These are phyloP conservation scores for Stylosanthes scabra DNA, from an alignment of 331 rosid species.

Conservation along the genomic window DNA sequence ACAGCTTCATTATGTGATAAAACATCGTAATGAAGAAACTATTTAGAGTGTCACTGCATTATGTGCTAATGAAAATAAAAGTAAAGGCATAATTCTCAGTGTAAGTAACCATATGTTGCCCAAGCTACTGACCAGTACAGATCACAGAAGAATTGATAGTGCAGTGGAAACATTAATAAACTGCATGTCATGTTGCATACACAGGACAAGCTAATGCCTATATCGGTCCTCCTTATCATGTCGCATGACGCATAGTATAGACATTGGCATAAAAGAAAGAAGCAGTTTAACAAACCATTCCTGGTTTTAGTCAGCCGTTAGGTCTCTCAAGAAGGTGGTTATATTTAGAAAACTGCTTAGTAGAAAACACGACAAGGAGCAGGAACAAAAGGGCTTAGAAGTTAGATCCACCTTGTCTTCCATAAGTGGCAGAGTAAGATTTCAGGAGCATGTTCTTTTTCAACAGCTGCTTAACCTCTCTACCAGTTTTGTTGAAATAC, in stretches of 20 bases:
- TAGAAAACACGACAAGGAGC: no score
- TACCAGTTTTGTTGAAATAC: no score
- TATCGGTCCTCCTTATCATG: conserved; percentile 7
- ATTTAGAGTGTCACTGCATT: conserved; percentile 15
- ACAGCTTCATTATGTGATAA: conserved; percentile 4
- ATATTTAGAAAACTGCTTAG: no score
- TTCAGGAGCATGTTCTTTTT: no score
- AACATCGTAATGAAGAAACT: conserved; percentile 1
- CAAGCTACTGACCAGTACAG: neutral
- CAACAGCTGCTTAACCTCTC: no score
- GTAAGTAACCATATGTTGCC: conserved; percentile 1
- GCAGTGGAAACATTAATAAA: conserved; percentile 9
- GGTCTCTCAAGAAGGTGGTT: no score
- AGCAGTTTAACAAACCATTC: no score
- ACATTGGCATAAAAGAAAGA: no score
- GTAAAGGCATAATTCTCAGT: neutral
- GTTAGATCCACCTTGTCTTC: no score
- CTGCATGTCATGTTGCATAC: neutral
- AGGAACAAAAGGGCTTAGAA: neutral
- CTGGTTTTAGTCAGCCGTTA: no score
- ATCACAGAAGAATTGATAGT: neutral
- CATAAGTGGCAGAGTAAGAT: no score
- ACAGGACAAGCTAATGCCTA: conserved; percentile 9
- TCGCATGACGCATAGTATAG: conserved; percentile 10
- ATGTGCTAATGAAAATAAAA: conserved; percentile 8